Conservation (phyloP, 768 basidiomycete genomes). For the Suillus spraguei region DNA sequence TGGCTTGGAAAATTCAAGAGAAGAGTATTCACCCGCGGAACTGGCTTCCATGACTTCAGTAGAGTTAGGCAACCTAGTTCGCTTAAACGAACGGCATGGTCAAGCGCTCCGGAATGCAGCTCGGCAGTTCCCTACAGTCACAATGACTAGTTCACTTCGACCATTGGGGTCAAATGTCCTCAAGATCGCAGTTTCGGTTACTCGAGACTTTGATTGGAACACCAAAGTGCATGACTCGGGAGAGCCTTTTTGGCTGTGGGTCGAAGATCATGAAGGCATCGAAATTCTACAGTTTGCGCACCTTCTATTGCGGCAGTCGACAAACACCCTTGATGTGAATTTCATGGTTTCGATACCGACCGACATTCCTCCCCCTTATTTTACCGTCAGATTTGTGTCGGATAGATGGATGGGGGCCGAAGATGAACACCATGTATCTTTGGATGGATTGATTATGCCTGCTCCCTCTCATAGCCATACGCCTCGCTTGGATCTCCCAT, state of each 20-base stretch:
- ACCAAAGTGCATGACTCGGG: constrained; percentile 67
- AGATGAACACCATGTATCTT: constrained; percentile 60
- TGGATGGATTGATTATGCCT: constrained; percentile 82
- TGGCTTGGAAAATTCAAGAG: constrained; percentile 77
- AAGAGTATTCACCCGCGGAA: constrained; percentile 76
- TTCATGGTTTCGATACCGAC: constrained; percentile 80
- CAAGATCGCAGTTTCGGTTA: constrained; percentile 66
- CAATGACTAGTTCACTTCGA: constrained; percentile 67
- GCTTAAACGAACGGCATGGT: constrained; percentile 86
- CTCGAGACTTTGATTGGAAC: constrained; percentile 80
- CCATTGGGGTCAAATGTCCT: constrained; percentile 87
- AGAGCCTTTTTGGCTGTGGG: constrained; percentile 96
- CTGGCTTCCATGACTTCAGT: constrained; percentile 66
- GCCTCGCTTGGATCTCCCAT: constrained; percentile 71
- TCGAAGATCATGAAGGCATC: constrained; percentile 84
- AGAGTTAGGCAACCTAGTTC: constrained; percentile 78
- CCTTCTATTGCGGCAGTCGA: constrained; percentile 69
- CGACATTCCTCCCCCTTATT: constrained; percentile 56
- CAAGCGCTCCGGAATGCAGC: constrained; percentile 76
- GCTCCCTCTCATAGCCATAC: constrained; percentile 54
- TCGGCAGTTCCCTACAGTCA: constrained; percentile 78
- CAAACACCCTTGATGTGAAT: constrained; percentile 59
- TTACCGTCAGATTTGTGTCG: constrained; percentile 81
- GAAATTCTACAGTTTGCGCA: constrained; percentile 81
- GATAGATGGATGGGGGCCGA: constrained; percentile 96